phyloP scores from a whole-genome alignment of 805 yeast species.

The Candida broadrunensis region DNA sequence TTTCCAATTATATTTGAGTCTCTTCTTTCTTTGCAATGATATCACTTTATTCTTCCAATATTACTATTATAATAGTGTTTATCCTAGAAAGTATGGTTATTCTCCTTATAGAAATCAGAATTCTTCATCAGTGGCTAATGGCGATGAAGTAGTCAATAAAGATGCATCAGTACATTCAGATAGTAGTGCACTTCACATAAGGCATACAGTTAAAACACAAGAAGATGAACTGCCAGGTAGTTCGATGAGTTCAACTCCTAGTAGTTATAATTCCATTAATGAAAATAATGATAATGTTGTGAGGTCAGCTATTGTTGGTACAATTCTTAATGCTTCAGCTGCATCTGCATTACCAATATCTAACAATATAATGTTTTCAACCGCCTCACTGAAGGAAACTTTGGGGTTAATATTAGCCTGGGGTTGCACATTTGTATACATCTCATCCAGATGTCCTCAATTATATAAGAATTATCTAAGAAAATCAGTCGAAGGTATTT shows the following conservation, averaged over 20 bases:
- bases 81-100: slow-evolving; percentile 19
- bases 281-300: not conserved
- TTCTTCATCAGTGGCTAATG: not conserved
- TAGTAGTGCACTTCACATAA: slow-evolving; percentile 6
- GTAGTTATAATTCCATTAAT: slow-evolving; percentile 14
- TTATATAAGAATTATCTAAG: slow-evolving; percentile 69
- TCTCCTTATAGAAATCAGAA: not conserved
- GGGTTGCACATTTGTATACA: slow-evolving; percentile 73
- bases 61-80: slow-evolving; percentile 39
- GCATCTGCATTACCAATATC: slow-evolving; percentile 13
- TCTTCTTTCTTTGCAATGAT: slow-evolving; percentile 40
- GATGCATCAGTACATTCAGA: slow-evolving; percentile 1
- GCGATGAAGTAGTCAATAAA: not conserved
- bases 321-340: slow-evolving; percentile 4
- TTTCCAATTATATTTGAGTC: slow-evolving; percentile 38
- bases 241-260: slow-evolving; percentile 9
- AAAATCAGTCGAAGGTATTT: slow-evolving; percentile 82
- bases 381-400: slow-evolving; percentile 1
- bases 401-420: slow-evolving; percentile 54
- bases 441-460: slow-evolving; percentile 83
- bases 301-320: slow-evolving; percentile 6
- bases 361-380: not conserved
- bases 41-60: slow-evolving; percentile 37
- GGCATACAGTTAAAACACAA: not conserved
- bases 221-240: slow-evolving; percentile 7